Evolutionary conservation across 305 asterid genomes (phyloP).

Genomic region (Lippia alba): DNA sequence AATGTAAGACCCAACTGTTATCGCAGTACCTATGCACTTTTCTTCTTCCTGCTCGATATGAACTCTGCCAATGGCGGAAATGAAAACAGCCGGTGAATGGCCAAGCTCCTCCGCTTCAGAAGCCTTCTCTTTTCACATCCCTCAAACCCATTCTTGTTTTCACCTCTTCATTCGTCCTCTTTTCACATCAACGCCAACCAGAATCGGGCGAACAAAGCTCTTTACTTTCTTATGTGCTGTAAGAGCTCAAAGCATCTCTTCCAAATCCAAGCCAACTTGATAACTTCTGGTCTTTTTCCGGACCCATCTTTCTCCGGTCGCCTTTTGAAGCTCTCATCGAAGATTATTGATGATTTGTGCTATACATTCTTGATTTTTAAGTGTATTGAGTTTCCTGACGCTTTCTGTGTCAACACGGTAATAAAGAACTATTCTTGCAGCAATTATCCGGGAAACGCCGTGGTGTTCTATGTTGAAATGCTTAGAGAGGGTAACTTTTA

Average conservation of each 20-base stretch:
- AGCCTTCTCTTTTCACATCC: slow-evolving; percentile 40
- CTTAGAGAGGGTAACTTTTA: slow-evolving; percentile 48
- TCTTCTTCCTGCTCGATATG: slow-evolving; percentile 38
- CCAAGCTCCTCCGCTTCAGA: slow-evolving; percentile 48
- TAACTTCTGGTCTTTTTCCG: slow-evolving; percentile 59
- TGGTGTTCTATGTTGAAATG: slow-evolving; percentile 61
- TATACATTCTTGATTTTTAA: slow-evolving; percentile 54
- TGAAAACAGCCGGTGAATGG: slow-evolving; percentile 55
- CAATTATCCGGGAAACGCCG: slow-evolving; percentile 40
- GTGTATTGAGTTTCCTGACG: slow-evolving; percentile 53
- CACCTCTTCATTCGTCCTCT: slow-evolving; percentile 37
- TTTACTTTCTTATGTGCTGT: slow-evolving; percentile 53
- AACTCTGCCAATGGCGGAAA: slow-evolving; percentile 54
- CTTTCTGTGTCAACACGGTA: slow-evolving; percentile 68
- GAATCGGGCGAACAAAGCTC: slow-evolving; percentile 35
- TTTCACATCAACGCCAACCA: slow-evolving; percentile 8
- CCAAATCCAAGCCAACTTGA: slow-evolving; percentile 67
- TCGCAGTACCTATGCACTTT: slow-evolving; percentile 1
- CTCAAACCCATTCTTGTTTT: slow-evolving; percentile 35
- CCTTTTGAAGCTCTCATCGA: slow-evolving; percentile 52
- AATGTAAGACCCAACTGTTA: slow-evolving; percentile 14
- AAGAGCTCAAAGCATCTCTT: slow-evolving; percentile 47
- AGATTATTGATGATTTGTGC: slow-evolving; percentile 42
- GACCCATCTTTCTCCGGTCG: slow-evolving; percentile 68
- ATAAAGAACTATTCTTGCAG: slow-evolving; percentile 58